Conservation (phyloP, 495 filamentous ascomycete species). For the Aspergillus conjunctus region DNA sequence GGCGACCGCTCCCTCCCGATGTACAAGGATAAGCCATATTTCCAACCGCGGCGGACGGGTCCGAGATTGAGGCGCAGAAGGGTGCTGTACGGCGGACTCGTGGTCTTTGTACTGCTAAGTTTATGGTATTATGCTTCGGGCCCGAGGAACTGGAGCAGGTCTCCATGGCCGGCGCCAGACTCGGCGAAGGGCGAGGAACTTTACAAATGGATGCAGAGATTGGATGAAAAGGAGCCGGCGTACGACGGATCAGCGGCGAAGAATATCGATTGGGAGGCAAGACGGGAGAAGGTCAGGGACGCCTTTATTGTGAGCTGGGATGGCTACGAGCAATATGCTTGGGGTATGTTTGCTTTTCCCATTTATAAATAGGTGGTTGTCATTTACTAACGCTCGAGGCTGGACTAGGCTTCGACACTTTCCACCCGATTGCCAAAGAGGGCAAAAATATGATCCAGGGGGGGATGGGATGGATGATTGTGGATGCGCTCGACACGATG, state of each 20-base stretch:
- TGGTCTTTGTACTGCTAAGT: constrained; percentile 43
- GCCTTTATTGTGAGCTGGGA: constrained; percentile 89
- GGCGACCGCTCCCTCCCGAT: constrained; percentile 72
- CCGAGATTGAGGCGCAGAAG: constrained; percentile 36
- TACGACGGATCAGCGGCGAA: constrained; percentile 24
- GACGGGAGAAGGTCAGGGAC: constrained; percentile 85
- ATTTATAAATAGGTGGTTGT: not conserved
- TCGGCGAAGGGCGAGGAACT: constrained; percentile 37
- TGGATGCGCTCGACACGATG: constrained; percentile 93
- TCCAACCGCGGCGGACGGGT: constrained; percentile 46
- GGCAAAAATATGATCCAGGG: constrained; percentile 76
- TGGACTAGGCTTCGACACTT: constrained; percentile 78
- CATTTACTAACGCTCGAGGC: not conserved
- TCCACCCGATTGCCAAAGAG: constrained; percentile 77
- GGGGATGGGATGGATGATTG: constrained; percentile 92
- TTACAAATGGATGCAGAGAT: constrained; percentile 45
- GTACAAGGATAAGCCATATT: constrained; percentile 98
- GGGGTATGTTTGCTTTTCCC: constrained; percentile 62
- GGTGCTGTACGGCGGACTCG: constrained; percentile 28
- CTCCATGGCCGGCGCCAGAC: constrained; percentile 22
- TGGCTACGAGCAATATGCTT: constrained; percentile 89
- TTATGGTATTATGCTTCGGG: constrained; percentile 55
- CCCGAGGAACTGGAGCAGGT: constrained; percentile 59
- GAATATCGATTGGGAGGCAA: constrained; percentile 63
- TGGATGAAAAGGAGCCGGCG: constrained; percentile 32